Evolutionary conservation across 2,329 filamentous ascomycete species (phyloP), one percentile per base, ranked within the genome.

Genomic region (Sclerotinia spermophila): DNA sequence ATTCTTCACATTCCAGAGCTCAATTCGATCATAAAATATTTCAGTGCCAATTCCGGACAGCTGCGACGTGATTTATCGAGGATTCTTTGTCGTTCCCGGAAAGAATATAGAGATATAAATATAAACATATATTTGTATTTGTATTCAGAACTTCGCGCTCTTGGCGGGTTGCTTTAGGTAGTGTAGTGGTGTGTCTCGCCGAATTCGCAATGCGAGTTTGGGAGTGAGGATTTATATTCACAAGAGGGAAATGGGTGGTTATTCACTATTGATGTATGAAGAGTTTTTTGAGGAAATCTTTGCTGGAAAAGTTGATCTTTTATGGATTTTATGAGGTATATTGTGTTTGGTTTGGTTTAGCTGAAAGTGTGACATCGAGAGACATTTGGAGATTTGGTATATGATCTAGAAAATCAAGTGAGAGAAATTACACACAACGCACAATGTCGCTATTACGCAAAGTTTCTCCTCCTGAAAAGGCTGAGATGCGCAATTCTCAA

Each of bases 391-490:
- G 24, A 21, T 45, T 38, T 51, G 21, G 3, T 53, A 51, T 8
- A 38, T n/a, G 61, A 8, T 27, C 24, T 21, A 19, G 17, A 51
- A 65, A 65, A 15, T 53, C 17, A 40, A 51, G 45, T 30, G 10
- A n/a, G 62, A 53, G 62, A 24, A 30, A 40, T 40, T 19, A 27
- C 10, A 53, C 27, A 3, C 15, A 58, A 53, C 27, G 5, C 15
- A 58, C 56, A 30, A 75, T 76, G 71, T 59, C 71, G 13, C 51
- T 70, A 3, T 58, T 72, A 35, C 61, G 42, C 55, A 72, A 75
- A 62, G 51, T 66, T 27, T 66, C 71, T 30, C 60, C 30, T 35
- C 64, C 17, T 55, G 67, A 15, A 66, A 56, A 59, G 67, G 45
- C 30, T 21, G 70, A n/a, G 67, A 70, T 66, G 35, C 45, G 8